Percentiles rank a stretch among this genome's conserved stretches.
Evolutionary conservation across 108 stramenopile species (phyloP).

Genomic region (Aureococcus anophagefferens): DNA sequence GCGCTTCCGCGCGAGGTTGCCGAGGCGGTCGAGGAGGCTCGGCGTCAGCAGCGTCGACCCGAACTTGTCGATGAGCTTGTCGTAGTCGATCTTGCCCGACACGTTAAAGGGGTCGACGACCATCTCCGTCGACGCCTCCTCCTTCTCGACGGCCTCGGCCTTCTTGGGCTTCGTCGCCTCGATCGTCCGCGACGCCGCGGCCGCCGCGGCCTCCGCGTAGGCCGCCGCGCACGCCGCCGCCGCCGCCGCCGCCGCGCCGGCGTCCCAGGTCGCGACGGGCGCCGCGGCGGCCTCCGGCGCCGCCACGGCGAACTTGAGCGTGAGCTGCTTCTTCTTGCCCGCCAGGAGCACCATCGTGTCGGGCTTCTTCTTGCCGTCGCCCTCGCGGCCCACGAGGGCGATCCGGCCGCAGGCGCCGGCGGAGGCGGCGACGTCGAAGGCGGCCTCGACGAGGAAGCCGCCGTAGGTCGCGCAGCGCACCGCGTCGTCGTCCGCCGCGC

Average conservation of each 20-base stretch:
- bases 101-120: constrained; percentile 75
- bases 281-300: background rate
- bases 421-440: constrained; percentile 5
- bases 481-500: background rate
- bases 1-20: constrained; percentile 60
- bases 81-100: constrained; percentile 85
- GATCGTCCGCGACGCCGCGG: background rate
- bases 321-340: constrained; percentile 24
- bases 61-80: constrained; percentile 82
- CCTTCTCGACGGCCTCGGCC: constrained; percentile 36
- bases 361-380: constrained; percentile 9
- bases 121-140: constrained; percentile 56
- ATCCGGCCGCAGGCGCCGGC: background rate
- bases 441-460: constrained; percentile 17
- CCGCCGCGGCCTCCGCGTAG: too few relatives aligned
- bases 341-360: constrained; percentile 14
- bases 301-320: constrained; percentile 17
- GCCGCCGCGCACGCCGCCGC: background rate
- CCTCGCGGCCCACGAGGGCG: background rate
- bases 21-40: constrained; percentile 49
- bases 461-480: constrained; percentile 23
- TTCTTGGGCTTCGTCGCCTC: background rate
- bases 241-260: background rate
- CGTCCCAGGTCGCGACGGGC: too few relatives aligned
- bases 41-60: constrained; percentile 71